Percentiles rank a stretch among this genome's conserved stretches.
Conservation (phyloP, 73 alveolate species). For the Paramecium sexaurelia region DNA sequence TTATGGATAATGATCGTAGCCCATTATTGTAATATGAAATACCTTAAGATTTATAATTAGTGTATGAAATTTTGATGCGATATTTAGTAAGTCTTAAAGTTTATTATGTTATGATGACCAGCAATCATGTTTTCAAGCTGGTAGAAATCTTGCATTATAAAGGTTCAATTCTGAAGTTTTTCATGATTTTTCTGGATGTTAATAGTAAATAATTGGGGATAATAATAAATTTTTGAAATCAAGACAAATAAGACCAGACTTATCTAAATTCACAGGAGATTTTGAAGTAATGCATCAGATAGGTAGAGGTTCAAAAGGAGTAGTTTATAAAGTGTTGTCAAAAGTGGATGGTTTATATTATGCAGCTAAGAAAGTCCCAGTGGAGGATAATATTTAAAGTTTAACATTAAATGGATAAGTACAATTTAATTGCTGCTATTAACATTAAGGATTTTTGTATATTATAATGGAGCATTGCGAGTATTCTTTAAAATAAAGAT, state of each 20-base stretch:
- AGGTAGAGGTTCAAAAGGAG: constrained; percentile 45
- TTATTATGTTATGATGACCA: neutral
- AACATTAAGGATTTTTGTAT: neutral
- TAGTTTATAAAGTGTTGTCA: constrained; percentile 11
- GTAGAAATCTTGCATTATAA: neutral
- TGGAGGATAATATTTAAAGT: neutral
- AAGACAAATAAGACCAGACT: neutral
- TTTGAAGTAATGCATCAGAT: neutral
- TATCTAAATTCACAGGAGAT: neutral
- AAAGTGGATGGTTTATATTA: constrained; percentile 25
- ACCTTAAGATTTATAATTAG: neutral
- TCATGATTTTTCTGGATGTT: neutral
- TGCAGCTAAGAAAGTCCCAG: constrained; percentile 23
- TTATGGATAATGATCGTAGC: neutral
- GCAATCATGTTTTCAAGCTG: neutral
- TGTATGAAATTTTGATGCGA: neutral
- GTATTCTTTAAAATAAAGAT: constrained; percentile 28
- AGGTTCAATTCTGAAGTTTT: constrained; percentile 35
- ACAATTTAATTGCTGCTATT: constrained; percentile 13
- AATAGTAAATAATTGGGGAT: neutral
- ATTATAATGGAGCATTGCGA: constrained; percentile 33
- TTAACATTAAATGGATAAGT: constrained; percentile 11
- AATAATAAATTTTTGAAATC: constrained; percentile 14
- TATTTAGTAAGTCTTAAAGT: constrained; percentile 6
- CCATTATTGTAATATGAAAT: neutral